These are phyloP conservation scores for Sisymbrium altissimum DNA, from an alignment of 345 rosid species.

Conservation along the genomic window DNA sequence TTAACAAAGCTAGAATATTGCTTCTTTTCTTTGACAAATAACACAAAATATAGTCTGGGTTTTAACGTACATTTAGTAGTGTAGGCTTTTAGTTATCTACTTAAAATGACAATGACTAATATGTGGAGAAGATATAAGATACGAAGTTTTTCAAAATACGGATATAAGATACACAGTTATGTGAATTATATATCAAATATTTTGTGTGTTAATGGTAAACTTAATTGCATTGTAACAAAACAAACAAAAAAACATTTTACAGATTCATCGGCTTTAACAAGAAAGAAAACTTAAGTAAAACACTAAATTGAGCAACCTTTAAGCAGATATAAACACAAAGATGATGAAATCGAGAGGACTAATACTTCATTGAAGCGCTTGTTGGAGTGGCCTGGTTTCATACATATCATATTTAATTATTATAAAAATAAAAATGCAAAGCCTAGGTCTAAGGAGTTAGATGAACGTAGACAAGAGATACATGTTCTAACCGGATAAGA, in stretches of 20 bases:
- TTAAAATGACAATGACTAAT: background rate
- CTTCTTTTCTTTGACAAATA: too few species aligned
- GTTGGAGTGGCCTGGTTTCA: background rate
- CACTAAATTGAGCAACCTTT: background rate
- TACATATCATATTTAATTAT: background rate
- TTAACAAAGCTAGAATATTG: background rate
- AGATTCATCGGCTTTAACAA: background rate
- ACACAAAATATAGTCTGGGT: too few species aligned
- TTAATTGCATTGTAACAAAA: background rate
- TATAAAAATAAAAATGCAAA: background rate
- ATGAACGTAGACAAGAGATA: conserved; percentile 14
- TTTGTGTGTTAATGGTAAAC: background rate
- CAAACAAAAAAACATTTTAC: background rate
- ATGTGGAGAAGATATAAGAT: background rate
- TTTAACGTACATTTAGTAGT: background rate
- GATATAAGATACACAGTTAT: background rate
- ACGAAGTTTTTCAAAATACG: too few species aligned
- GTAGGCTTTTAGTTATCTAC: background rate
- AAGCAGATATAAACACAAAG: background rate
- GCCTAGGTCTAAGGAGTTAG: conserved; percentile 1
- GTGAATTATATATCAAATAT: background rate
- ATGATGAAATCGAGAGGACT: background rate
- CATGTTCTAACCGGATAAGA: conserved; percentile 12
- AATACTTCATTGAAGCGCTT: background rate
- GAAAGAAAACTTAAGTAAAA: background rate